Evolutionary conservation across 768 basidiomycete genomes (phyloP), one percentile per base, ranked within the genome.

Genomic region (Basidioascus undulatus): DNA sequence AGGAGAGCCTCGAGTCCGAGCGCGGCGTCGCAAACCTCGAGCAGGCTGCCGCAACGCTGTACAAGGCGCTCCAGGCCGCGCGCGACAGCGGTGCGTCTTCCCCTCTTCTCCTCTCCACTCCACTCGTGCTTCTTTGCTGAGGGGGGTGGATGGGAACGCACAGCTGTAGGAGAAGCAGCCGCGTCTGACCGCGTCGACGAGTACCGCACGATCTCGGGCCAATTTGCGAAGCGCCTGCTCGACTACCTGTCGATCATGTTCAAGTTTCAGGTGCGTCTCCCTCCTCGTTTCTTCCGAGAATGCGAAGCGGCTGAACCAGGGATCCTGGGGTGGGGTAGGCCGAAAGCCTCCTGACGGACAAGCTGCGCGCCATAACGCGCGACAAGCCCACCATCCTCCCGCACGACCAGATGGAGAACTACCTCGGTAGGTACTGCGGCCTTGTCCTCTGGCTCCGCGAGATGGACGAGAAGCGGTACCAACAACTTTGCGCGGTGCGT

Each of bases 191-290:
- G 86, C 21, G 61, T 92, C 45, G 71, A 75, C 46, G 89, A 94
- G 57, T 96, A 96, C 54, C 68, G 70, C 44, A 83, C 78, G 2
- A 71, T 86, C 54, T 89, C 89, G 46, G 57, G 65, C 5, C 87
- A 94, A 53, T 96, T 96, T 60, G 86, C 82, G 63, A 87, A 87
- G 55, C 69, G 89, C 20, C 57, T 94, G 32, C 65, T 75, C 37
- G 89, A 94, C 52, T 94, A 80, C 58, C 61, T 94, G 30, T 70
- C 75, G 11, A 80, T 94, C 55, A 79, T 87, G 71, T 80, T 84
- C 58, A 77, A 73, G 41, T 80, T 77, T 23, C 84, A 86, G 68
- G 86, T 78, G 32, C 44, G 43, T 19, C 23, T 9, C 15, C 32
- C 26, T 43, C 10, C 23, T 16, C 33, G 32, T 38, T 16, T n/a